Evolutionary conservation across 1,284 basidiomycete species (phyloP), one percentile per base, ranked within the genome.

Genomic region (Ceratobasidium sp.): DNA sequence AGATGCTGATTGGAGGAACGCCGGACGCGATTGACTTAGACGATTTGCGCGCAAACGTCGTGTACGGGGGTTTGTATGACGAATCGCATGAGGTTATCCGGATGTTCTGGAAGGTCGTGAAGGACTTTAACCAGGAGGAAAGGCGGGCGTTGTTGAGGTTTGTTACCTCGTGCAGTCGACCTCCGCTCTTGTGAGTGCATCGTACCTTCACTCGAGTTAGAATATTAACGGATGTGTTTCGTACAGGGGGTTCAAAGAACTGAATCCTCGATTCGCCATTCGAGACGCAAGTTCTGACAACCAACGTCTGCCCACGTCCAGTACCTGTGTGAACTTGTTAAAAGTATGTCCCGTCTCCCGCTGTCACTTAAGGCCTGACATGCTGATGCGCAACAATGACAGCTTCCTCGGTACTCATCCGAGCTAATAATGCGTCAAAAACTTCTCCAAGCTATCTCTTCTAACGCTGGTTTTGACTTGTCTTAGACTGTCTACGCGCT

Each of bases 91-190:
- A 85, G 15, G 94, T 93, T 0, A 91, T 97, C 41, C 81, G 87
- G 56, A 80, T 88, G 62, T 96, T 96, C 81, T 96, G 94, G 94
- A 89, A 87, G 78, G 91, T 95, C 29, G 87, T 96, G 75, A 87
- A 91, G 53, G 85, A 89, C 33, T 91, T 96, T 78, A 86, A 89
- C 76, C 90, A 93, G 69, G 90, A 93, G 57, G 89, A 95, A 77
- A 87, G 90, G 19, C 84, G 89, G 57, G 85, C 89, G 1, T 84
- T 98, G 75, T 82, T 98, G 67, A 88, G 93, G 5, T 98, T 98
- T 80, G 96, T 95, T 19, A 98, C 96, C 8, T 94, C 93, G 76
- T 97, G 95, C 80, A 93, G 93, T 77, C 87, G 96, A 14, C 95
- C 96, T 0, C 96, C 96, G 0, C 83, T 94, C 6, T 82, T 98